Evolutionary conservation across 2,329 filamentous ascomycete species (phyloP).

Genomic region (Neoarthrinium moseri): DNA sequence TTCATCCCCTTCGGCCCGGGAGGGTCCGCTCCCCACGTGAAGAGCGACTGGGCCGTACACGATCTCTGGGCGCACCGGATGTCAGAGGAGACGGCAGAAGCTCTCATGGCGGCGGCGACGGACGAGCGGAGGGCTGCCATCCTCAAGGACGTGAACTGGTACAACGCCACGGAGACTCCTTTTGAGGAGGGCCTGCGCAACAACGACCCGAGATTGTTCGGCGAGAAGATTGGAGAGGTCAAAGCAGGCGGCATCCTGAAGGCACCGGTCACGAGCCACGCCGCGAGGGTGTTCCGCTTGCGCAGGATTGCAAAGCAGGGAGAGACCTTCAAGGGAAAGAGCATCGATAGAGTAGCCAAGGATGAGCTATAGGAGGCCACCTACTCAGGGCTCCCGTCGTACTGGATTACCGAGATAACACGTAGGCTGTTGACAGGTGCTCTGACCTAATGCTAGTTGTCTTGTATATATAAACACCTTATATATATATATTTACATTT

Average conservation of each 20-base stretch:
- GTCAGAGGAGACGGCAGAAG: conserved; percentile 12
- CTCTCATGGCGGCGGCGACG: conserved; percentile 12
- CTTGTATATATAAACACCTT: too few relatives aligned
- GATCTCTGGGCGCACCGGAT: conserved; percentile 20
- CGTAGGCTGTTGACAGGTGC: too few relatives aligned
- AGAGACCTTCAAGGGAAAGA: conserved; percentile 19
- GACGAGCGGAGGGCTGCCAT: conserved; percentile 5
- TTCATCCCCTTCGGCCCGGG: conserved; percentile 20
- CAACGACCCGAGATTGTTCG: conserved; percentile 17
- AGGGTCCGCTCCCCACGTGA: conserved; percentile 16
- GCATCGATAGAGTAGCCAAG: conserved; percentile 15
- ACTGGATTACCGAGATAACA: too few relatives aligned
- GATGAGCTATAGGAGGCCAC: conserved; percentile 14
- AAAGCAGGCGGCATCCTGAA: conserved; percentile 14
- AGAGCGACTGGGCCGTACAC: conserved; percentile 18
- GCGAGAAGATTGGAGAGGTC: conserved; percentile 16
- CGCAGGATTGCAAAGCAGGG: conserved; percentile 15
- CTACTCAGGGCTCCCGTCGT: too few relatives aligned
- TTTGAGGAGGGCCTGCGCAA: conserved; percentile 16
- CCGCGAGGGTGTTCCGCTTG: conserved; percentile 17
- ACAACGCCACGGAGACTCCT: conserved; percentile 17
- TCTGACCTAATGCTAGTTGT: too few relatives aligned
- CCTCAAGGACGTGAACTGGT: conserved; percentile 14
- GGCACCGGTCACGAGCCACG: conserved; percentile 14
- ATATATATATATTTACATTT: too few relatives aligned